Evolutionary conservation across 306 rosid species (phyloP).

Genomic region (Prunus dulcis): DNA sequence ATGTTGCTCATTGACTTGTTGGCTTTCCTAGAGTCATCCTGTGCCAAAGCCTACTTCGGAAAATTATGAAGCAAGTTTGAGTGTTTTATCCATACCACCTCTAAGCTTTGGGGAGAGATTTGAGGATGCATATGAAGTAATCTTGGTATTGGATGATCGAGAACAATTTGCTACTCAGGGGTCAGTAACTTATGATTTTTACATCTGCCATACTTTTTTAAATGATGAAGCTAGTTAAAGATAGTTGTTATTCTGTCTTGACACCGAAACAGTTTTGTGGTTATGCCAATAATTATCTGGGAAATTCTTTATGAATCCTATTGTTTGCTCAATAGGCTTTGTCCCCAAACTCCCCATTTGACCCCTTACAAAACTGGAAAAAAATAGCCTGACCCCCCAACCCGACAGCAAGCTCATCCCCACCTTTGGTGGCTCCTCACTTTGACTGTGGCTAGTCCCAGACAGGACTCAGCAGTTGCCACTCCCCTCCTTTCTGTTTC

Average conservation of each 20-base stretch:
- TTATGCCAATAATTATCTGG: not conserved
- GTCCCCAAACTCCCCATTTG: no score
- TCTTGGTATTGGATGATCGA: conserved; percentile 83
- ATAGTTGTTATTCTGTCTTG: not conserved
- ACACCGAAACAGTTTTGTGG: not conserved
- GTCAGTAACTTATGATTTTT: conserved; percentile 44
- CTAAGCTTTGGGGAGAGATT: conserved; percentile 82
- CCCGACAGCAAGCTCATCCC: no score
- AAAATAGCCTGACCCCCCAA: no score
- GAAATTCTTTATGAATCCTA: not conserved
- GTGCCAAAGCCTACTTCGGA: conserved; percentile 35
- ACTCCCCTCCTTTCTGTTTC: no score
- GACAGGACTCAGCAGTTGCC: no score
- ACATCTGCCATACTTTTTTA: not conserved
- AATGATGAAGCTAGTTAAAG: not conserved
- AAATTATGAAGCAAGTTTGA: conserved; percentile 36
- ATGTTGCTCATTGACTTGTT: conserved; percentile 19
- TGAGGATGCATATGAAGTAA: conserved; percentile 76
- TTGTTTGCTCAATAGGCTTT: not conserved
- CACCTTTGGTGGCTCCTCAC: no score
- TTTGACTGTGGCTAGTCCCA: no score
- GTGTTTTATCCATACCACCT: conserved; percentile 67
- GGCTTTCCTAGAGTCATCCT: conserved; percentile 37
- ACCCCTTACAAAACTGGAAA: no score
- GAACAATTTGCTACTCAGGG: conserved; percentile 90